Evolutionary conservation across 331 rosid species (phyloP).

Genomic region (Malus hybrid): DNA sequence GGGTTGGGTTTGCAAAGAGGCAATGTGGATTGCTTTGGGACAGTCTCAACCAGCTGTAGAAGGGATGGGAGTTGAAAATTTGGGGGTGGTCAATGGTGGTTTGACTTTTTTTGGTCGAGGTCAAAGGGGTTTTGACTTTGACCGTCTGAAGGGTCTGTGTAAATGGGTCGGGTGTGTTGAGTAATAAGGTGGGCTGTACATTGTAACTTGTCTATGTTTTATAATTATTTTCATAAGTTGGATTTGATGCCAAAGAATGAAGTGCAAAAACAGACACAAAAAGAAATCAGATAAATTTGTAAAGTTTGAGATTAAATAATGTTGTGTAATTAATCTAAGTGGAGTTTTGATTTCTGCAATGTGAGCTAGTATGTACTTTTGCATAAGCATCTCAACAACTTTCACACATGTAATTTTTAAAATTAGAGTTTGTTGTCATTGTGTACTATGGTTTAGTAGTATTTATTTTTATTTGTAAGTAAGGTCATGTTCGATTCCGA

Average conservation of each 20-base stretch:
- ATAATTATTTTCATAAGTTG: neutral
- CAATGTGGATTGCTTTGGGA: conserved; percentile 89
- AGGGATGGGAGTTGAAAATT: neutral
- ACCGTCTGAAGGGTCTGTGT: neutral
- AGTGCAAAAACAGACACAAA: neutral
- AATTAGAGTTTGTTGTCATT: too few relatives aligned
- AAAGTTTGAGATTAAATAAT: neutral
- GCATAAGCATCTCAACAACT: neutral
- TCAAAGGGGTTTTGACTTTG: neutral
- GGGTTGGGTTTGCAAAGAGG: conserved; percentile 75
- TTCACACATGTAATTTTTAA: too few relatives aligned
- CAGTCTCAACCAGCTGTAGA: conserved; percentile 31
- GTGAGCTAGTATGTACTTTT: neutral
- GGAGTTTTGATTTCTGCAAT: neutral
- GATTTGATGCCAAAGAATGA: conserved; percentile 4
- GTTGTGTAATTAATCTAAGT: neutral
- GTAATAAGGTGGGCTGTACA: neutral
- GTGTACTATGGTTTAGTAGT: accelerated
- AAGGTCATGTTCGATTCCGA: accelerated
- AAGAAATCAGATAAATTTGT: neutral
- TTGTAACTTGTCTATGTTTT: neutral
- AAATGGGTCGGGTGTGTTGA: neutral
- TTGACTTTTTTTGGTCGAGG: neutral
- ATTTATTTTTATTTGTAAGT: too few relatives aligned
- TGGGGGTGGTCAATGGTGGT: neutral